These are phyloP conservation scores for Naganishia liquefaciens DNA, from an alignment of 1,284 basidiomycete genomes.

Conservation along the genomic window DNA sequence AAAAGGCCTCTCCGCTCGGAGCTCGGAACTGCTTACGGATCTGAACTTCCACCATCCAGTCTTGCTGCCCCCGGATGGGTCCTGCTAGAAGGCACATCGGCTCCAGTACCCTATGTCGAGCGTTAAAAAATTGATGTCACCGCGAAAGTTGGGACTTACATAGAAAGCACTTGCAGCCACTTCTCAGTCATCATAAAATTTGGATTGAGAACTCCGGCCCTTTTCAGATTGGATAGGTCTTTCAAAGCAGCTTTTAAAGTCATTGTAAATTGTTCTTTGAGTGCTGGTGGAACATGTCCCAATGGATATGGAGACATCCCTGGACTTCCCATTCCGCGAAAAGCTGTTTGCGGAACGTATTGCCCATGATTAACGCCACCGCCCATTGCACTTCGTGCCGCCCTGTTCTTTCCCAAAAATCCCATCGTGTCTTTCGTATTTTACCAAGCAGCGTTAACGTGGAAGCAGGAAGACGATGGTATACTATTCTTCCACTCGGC, in stretches of 20 bases:
- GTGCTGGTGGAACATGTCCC: slow-evolving; percentile 6
- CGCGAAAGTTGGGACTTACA: neutral
- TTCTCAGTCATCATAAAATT: slow-evolving; percentile 10
- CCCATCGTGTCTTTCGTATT: neutral
- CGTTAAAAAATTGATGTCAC: neutral
- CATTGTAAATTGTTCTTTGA: slow-evolving; percentile 9
- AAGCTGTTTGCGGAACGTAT: neutral
- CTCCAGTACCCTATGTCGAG: neutral
- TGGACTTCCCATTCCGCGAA: slow-evolving; percentile 6
- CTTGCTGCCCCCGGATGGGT: neutral
- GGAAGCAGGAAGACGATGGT: neutral
- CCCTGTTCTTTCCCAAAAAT: slow-evolving; percentile 7
- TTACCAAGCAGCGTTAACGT: too few relatives aligned
- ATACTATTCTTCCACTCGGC: too few relatives aligned
- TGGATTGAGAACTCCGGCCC: slow-evolving; percentile 5
- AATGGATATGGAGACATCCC: slow-evolving; percentile 7
- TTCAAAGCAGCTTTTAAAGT: slow-evolving; percentile 1
- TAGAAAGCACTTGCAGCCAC: slow-evolving; percentile 9
- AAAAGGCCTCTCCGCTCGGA: neutral
- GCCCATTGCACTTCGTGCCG: neutral
- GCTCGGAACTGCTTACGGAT: neutral
- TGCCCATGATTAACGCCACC: neutral
- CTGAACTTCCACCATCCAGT: slow-evolving; percentile 17
- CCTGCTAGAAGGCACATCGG: slow-evolving; percentile 14
- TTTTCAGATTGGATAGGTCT: slow-evolving; percentile 16